Evolutionary conservation across 2,329 filamentous ascomycete genomes (phyloP), one percentile per base, ranked within the genome.

Genomic region (Phoma herbarum): DNA sequence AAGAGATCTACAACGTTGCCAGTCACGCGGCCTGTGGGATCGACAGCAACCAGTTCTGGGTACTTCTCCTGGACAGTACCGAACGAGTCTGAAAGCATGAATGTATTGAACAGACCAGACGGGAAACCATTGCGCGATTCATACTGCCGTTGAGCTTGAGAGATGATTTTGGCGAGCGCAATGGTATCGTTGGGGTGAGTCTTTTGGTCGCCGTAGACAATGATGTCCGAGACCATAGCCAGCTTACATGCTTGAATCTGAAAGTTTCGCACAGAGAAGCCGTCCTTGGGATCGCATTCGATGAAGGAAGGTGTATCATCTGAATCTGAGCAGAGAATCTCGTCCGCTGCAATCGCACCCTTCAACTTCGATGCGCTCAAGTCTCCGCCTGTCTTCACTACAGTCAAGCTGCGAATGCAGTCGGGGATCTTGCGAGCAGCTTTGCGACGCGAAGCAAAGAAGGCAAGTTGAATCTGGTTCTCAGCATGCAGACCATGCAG

Each of bases 241-340:
- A 91, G 82, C 76, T 99, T 99, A 58, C 90, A 90, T 0, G 91
- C 86, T 77, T 99, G 95, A 37, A 98, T 98, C 69, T 98, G 94
- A 73, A 99, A 99, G 76, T 98, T 98, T 44, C 95, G 88, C 42
- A 98, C 93, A 4, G 92, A 97, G 74, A 98, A 98, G 9, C 95
- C 95, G 65, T 96, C 91, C 55, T 82, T 85, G 1, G 95, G 95
- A 72, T 99, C 95, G 39, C 89, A 85, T 42, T 96, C 91, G 60
- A 93, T 80, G 72, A 99, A 97, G 22, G 88, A 83, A 43, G 85
- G 78, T 16, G 79, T 69, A 23, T 78, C 78, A n/a, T 77, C 73
- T n/a, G 70, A 73, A 2, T 76, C 61, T 1, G 64, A 57, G 35
- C 87, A 83, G 57, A 98, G 77, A 43, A 98, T 83, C 76, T 98